Evolutionary conservation across 2,329 filamentous ascomycete genomes (phyloP), one percentile per base, ranked within the genome.

Genomic region (Beauveria sp.): DNA sequence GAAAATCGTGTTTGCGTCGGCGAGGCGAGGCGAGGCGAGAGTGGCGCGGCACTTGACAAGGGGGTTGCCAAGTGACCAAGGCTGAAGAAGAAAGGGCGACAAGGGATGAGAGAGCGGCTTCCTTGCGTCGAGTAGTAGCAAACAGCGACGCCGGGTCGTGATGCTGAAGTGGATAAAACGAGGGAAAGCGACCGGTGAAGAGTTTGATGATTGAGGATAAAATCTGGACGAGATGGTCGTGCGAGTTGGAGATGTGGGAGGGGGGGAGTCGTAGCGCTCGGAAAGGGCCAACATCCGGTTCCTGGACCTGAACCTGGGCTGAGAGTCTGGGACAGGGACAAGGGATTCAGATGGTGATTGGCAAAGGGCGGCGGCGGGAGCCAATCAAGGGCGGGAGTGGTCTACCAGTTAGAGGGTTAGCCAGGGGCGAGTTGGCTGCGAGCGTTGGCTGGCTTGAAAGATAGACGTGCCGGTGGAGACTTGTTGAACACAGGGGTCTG

Each of bases 131-230:
- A 49, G 20, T 2, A 45, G 38, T 5, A 60, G 49, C 26, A 49
- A 60, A 26, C 20, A 18, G 58, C 51, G 58, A 55, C 58, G 3
- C 58, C 58, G 30, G 58, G 58, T 24, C 50, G 58, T 55, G 50
- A 60, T 47, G 51, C 50, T 55, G 49, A 18, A 60, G 18, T 14
- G 40, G 24, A 46, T 24, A 42, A 16, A 16, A 47, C 42, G 51
- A 60, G 43, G n/a, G 50, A 30, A 54, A 34, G 38, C 18, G 47
- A 43, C 28, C 10, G 8, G 10, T 24, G 20, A 1, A 46, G 28
- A 38, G 18, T 26, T 45, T 38, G 34, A 22, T 54, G 58, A 49
- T 60, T 54, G 50, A 47, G 16, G 42, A 60, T 34, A 7, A 60
- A 49, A 20, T 30, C 30, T 30, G 26, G 58, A 30, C n/a, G 58